Percentiles rank a stretch among this genome's conserved stretches.
Evolutionary conservation across 495 filamentous ascomycete genomes (phyloP).

Genomic region (Trichoderma virens): DNA sequence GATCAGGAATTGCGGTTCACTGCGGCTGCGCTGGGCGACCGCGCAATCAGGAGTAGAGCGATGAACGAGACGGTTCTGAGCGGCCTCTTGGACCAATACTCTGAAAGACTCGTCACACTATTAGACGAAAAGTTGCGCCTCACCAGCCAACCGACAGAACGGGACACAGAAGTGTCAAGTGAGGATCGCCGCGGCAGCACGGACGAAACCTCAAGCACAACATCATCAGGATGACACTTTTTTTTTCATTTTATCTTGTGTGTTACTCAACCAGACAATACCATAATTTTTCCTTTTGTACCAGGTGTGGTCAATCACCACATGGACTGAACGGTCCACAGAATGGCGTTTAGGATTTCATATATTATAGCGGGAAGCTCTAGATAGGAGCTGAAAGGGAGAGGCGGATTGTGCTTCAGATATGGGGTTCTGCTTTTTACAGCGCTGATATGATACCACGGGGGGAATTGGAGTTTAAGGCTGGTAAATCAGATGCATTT

Average conservation of each 20-base stretch:
- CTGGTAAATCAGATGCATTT: constrained; percentile 4
- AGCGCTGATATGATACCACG: constrained; percentile 7
- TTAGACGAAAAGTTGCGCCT: constrained; percentile 60
- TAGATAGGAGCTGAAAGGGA: neutral
- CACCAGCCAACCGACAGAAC: constrained; percentile 14
- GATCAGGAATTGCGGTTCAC: constrained; percentile 76
- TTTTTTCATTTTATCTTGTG: neutral
- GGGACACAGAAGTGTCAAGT: neutral
- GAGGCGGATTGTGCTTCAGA: neutral
- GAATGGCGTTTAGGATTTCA: constrained; percentile 4
- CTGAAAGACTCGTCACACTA: constrained; percentile 59
- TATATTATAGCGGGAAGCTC: neutral
- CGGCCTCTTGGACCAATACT: constrained; percentile 62
- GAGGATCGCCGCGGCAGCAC: constrained; percentile 1
- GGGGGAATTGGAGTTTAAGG: constrained; percentile 3
- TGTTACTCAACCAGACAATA: neutral
- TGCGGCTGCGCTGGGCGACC: constrained; percentile 57
- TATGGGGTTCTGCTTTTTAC: neutral
- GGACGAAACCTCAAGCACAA: neutral
- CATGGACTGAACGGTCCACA: constrained; percentile 1
- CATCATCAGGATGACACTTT: neutral
- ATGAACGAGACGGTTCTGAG: constrained; percentile 53
- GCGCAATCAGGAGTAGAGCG: constrained; percentile 40
- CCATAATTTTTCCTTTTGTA: neutral
- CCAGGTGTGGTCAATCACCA: neutral